Base-by-base conservation (phyloP, 768 basidiomycete genomes). In the Porpolomopsis calyptriformis region DNA sequence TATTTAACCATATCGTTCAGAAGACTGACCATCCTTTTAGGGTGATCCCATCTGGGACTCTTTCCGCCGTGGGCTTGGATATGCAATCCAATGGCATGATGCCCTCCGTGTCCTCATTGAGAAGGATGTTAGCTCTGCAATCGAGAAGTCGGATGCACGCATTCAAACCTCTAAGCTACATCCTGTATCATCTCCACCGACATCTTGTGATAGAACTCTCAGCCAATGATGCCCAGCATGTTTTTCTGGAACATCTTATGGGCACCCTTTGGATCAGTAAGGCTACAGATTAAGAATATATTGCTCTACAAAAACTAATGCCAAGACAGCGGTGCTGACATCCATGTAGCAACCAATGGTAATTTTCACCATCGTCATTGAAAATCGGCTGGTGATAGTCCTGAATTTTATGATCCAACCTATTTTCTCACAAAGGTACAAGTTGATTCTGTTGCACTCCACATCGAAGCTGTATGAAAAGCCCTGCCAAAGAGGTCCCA, bases 301-400 rank as follows among this genome's bases (percentile, higher is more conserved):
- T 29, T n/a, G 31, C 9, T 18, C 33, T 41, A 35, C 51, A 31
- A 48, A n/a, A n/a, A 4, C 16, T 20, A 19, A 22, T 16, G 19
- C 43, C 18, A 25, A 23, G n/a, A n/a, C 16, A 61, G 65, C 1
- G 65, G 69, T 0, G 61, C 57, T 1, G 65, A 71, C 45, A 53
- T 70, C 7, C 66, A 68, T 31, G 49, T 71, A 1, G 57, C 57
- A 0, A 54, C 56, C 0, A 67, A 71, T 54, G 59, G 56, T 1
- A 59, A 57, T 39, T 61, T 61, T 43, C 56, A 57, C 27, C 60
- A 62, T 33, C 22, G 44, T 1, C 61, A 63, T 33, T 34, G 31
- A 2, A 1, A 29, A 3, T 43, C 42, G 22, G 55, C 59, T 11
- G 57, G 58, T 4, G 54, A 63, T 33, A 44, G 51, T 29, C 54